Conservation (phyloP, 768 basidiomycete species). For the Panaeolus papilionaceus region DNA sequence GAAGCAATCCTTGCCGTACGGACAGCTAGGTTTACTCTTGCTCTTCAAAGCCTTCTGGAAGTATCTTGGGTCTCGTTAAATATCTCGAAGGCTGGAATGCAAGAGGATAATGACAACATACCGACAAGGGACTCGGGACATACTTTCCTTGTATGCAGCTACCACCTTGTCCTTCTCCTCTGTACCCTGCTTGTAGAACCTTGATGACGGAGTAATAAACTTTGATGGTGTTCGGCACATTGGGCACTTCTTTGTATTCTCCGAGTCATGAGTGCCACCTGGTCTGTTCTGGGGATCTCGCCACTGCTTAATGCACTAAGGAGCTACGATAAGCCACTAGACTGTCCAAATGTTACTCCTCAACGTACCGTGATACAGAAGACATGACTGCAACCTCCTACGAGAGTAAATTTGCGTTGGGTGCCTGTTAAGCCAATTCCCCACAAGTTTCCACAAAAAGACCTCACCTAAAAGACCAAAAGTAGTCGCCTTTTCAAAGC, state of each 20-base stretch:
- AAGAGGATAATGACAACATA: constrained; percentile 35
- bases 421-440: background rate
- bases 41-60: constrained; percentile 59
- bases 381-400: constrained; percentile 78
- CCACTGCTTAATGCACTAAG: constrained; percentile 82
- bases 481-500: constrained; percentile 72
- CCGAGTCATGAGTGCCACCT: constrained; percentile 56
- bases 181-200: constrained; percentile 62
- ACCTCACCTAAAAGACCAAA: constrained; percentile 72
- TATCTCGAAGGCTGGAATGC: constrained; percentile 8
- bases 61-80: constrained; percentile 47
- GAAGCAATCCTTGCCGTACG: constrained; percentile 84
- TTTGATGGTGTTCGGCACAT: constrained; percentile 73
- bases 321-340: constrained; percentile 15
- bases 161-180: constrained; percentile 57
- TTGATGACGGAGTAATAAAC: constrained; percentile 78
- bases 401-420: constrained; percentile 2
- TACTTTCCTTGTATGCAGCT: constrained; percentile 72
- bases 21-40: constrained; percentile 61
- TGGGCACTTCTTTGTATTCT: constrained; percentile 78
- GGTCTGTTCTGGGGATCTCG: constrained; percentile 63
- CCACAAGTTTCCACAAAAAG: background rate
- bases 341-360: background rate
- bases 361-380: constrained; percentile 72
- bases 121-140: constrained; percentile 74